These are phyloP conservation scores for Russula griseocarnosa DNA, from an alignment of 768 basidiomycete genomes.

Conservation along the genomic window DNA sequence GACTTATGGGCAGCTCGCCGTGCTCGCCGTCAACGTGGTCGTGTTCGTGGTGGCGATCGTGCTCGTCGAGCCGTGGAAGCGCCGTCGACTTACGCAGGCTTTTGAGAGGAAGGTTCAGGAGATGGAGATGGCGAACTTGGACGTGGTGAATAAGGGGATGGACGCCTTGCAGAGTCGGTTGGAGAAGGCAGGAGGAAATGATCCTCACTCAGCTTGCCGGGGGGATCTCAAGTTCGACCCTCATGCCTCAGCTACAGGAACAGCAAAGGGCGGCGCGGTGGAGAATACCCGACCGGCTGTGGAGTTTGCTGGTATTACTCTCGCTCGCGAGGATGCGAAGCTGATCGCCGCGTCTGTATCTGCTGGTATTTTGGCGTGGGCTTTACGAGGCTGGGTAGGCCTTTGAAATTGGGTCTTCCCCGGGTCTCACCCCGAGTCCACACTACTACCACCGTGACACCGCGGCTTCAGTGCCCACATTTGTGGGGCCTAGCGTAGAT, in stretches of 20 bases:
- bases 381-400: slow-evolving; percentile 14
- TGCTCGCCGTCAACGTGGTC: slow-evolving; percentile 79
- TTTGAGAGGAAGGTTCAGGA: slow-evolving; percentile 78
- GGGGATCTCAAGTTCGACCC: neutral
- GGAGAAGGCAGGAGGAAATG: slow-evolving; percentile 20
- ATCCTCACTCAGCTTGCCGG: slow-evolving; percentile 6
- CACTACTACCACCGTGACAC: neutral
- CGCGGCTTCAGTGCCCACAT: neutral
- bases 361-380: slow-evolving; percentile 17
- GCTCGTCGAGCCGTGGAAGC: slow-evolving; percentile 95
- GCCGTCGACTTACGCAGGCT: slow-evolving; percentile 76
- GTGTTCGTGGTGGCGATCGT: slow-evolving; percentile 89
- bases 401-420: slow-evolving; percentile 4
- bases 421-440: neutral
- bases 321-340: slow-evolving; percentile 1
- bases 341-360: slow-evolving; percentile 8
- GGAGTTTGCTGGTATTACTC: slow-evolving; percentile 22
- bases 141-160: slow-evolving; percentile 9
- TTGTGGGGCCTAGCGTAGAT: neutral
- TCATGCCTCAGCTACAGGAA: neutral
- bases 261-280: neutral
- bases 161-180: slow-evolving; percentile 11
- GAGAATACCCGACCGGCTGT: slow-evolving; percentile 4
- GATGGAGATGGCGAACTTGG: slow-evolving; percentile 43
- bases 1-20: slow-evolving; percentile 87